Conservation (phyloP, 2,329 filamentous ascomycete species). For the Fusarium transvaalense region DNA sequence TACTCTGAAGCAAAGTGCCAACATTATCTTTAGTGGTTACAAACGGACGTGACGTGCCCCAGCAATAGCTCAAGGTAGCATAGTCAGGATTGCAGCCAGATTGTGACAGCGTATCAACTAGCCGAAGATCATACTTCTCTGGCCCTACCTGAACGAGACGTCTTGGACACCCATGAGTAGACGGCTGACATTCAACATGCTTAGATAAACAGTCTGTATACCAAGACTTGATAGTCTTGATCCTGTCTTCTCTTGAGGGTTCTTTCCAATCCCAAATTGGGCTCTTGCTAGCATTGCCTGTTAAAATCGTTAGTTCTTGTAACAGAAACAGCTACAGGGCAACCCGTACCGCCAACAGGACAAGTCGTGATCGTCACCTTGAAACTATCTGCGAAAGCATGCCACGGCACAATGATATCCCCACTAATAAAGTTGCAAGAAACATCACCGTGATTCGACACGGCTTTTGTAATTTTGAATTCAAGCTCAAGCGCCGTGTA, state of each 20-base stretch:
- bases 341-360: background rate
- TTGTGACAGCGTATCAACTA: background rate
- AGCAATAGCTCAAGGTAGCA: slow-evolving; percentile 2
- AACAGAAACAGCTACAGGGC: background rate
- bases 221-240: background rate
- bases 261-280: background rate
- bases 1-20: background rate
- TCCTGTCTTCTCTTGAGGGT: background rate
- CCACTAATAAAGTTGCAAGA: background rate
- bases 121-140: background rate
- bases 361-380: background rate
- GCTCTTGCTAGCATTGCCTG: background rate
- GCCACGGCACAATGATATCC: background rate
- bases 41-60: background rate
- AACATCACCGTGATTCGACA: background rate
- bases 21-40: background rate
- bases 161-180: background rate
- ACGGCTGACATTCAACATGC: background rate
- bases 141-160: background rate
- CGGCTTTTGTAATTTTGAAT: background rate
- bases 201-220: background rate
- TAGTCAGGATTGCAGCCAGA: background rate
- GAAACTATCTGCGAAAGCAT: background rate
- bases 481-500: background rate
- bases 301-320: background rate